Conservation (phyloP, 2,329 filamentous ascomycete species). For the Akanthomyces lecanii region DNA sequence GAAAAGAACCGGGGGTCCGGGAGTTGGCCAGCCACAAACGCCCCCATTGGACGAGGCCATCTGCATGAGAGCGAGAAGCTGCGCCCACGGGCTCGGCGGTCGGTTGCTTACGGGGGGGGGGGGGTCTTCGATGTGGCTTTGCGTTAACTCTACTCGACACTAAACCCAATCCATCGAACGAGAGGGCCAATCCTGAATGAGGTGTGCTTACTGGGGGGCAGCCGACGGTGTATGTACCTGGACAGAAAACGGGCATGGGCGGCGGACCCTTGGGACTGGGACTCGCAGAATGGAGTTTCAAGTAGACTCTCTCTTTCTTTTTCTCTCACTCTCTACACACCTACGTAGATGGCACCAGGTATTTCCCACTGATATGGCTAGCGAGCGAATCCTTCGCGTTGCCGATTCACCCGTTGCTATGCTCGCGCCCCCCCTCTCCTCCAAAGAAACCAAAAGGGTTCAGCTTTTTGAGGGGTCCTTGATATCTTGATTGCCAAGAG, state of each 20-base stretch:
- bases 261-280: slow-evolving; percentile 1
- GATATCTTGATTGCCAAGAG: not conserved
- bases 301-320: not conserved
- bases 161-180: slow-evolving; percentile 4
- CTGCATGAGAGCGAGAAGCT: slow-evolving; percentile 3
- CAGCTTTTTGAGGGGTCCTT: not conserved
- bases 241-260: not conserved
- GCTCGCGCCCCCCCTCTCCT: not conserved
- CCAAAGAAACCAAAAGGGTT: not conserved
- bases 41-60: not conserved
- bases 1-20: slow-evolving; percentile 1
- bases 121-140: slow-evolving; percentile 1
- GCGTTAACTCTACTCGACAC: not conserved
- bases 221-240: not conserved
- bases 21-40: not conserved
- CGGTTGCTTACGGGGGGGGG: not conserved
- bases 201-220: slow-evolving; percentile 1
- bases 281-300: slow-evolving; percentile 7
- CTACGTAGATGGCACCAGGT: not conserved
- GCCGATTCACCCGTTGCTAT: slow-evolving; percentile 14
- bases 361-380: too few species aligned
- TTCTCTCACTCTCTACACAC: too few species aligned
- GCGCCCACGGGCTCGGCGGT: not conserved
- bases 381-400: not conserved
- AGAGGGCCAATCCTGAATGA: slow-evolving; percentile 2